phyloP scores from a whole-genome alignment of 2,329 filamentous ascomycete genomes.

The Paraphaeosphaeria sporulosa region DNA sequence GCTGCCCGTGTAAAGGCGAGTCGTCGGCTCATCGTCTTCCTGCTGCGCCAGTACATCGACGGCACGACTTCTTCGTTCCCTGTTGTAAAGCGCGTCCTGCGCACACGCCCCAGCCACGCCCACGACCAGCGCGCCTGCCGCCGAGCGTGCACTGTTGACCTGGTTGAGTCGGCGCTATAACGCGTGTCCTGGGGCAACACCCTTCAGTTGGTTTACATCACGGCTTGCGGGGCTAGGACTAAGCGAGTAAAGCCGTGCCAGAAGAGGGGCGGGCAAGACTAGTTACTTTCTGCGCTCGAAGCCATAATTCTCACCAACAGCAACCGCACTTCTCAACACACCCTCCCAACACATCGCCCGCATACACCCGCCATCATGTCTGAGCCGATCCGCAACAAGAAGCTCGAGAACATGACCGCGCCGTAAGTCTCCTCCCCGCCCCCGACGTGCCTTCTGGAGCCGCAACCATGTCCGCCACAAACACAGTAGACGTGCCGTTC shows the following conservation, averaged over 20 bases:
- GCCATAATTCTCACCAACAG: constrained; percentile 40
- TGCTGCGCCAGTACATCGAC: too few relatives aligned
- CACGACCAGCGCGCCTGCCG: background rate
- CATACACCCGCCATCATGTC: constrained; percentile 60
- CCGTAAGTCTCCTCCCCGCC: constrained; percentile 62
- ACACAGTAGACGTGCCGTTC: constrained; percentile 42
- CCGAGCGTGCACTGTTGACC: background rate
- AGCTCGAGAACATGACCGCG: constrained; percentile 66
- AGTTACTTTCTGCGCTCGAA: constrained; percentile 34
- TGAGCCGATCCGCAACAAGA: constrained; percentile 73
- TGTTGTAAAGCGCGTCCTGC: background rate
- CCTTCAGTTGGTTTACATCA: constrained; percentile 20
- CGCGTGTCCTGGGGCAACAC: background rate
- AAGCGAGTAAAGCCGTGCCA: constrained; percentile 19
- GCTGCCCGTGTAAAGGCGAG: background rate
- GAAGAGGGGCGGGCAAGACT: constrained; percentile 36
- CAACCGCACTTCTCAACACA: constrained; percentile 37
- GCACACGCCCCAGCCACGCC: background rate
- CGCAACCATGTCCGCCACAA: constrained; percentile 28
- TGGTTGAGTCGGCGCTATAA: background rate
- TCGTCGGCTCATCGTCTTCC: background rate
- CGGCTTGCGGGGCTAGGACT: constrained; percentile 8
- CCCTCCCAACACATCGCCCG: constrained; percentile 15
- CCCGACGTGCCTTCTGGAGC: constrained; percentile 35
- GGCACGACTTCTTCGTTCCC: too few relatives aligned